A percentile compares a stretch with the other conserved stretches of the same genome.
Conservation (phyloP, 805 yeast genomes). For the Wickerhamiella brachini region DNA sequence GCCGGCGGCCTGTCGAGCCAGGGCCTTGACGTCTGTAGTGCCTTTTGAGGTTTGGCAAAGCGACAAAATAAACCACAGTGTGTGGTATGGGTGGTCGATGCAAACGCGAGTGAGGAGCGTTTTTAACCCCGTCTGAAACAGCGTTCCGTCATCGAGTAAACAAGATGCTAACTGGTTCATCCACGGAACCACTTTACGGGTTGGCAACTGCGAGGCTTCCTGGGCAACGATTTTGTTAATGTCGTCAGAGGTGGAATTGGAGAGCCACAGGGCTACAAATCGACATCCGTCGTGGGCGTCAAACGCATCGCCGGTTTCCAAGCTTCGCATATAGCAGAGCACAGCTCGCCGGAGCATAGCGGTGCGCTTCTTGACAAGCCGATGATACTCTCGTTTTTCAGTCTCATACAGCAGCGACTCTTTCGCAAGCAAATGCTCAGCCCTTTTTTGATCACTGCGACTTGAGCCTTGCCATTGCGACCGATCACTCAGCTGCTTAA, state of each 20-base stretch:
- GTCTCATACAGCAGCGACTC: conserved; percentile 26
- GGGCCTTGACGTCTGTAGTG: neutral
- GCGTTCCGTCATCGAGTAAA: conserved; percentile 43
- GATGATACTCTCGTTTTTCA: conserved; percentile 36
- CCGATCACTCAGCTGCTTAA: neutral
- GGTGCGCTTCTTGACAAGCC: conserved; percentile 27
- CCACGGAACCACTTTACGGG: conserved; percentile 62
- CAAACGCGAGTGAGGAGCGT: conserved; percentile 1
- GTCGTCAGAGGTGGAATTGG: conserved; percentile 33
- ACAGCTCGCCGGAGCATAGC: conserved; percentile 41
- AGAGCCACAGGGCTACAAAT: conserved; percentile 76
- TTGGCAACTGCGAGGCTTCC: conserved; percentile 35
- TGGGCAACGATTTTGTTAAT: conserved; percentile 32
- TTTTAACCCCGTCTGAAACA: conserved; percentile 41
- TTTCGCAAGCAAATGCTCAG: conserved; percentile 22
- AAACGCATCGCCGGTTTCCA: conserved; percentile 6
- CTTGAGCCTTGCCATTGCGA: conserved; percentile 18
- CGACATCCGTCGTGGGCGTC: conserved; percentile 21
- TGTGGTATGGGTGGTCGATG: conserved; percentile 9
- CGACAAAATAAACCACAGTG: conserved; percentile 6
- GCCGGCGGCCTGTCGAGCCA: neutral
- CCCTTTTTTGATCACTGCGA: conserved; percentile 38
- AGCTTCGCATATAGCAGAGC: conserved; percentile 42
- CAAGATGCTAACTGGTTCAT: conserved; percentile 68
- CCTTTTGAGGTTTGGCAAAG: neutral